Evolutionary conservation across 805 yeast species (phyloP), one percentile per base, ranked within the genome.

Genomic region (Kluyveromyces aestuarii): DNA sequence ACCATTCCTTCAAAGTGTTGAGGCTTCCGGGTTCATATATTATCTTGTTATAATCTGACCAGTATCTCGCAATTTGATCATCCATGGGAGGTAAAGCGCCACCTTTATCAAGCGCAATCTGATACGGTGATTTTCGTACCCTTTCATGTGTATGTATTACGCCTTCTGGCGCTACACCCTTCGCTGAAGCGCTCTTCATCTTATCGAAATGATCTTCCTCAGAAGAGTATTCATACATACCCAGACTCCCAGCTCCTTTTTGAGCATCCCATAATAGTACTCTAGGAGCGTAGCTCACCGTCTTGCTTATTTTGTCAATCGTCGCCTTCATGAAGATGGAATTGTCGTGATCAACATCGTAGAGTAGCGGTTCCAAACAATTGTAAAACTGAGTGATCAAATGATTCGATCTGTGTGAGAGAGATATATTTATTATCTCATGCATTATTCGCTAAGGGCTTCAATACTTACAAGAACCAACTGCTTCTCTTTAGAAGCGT

Each of bases 361-460:
- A 59, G 75, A 84, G 30, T 79, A 81, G 41, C 84, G 73, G 58
- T 79, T 87, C 95, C 63, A 88, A 96, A 11, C 77, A 65, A 59
- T 93, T 91, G 71, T 81, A 87, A 60, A 87, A 82, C 57, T 87
- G 96, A 0, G 96, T 77, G 2, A 77, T 63, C n/a, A 87, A 63
- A 62, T 86, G 91, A 56, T 87, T 87, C 0, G 96, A 75, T 18
- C 72, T 60, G 10, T 85, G 90, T 0, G 96, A 86, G 6, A 80
- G 69, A 2, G 95, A 82, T 0, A 89, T 52, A 11, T 80, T 84
- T n/a, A 91, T 62, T 0, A 86, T 69, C 58, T 90, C 96, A 48
- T 75, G 80, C 95, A 86, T 86, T 11, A 2, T 13, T 18, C 2
- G 10, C 7, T 37, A 17, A n/a, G 17, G 25, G 25, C 25, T 21